Evolutionary conservation across 2,329 filamentous ascomycete genomes (phyloP).

Genomic region (Clonostachys solani): DNA sequence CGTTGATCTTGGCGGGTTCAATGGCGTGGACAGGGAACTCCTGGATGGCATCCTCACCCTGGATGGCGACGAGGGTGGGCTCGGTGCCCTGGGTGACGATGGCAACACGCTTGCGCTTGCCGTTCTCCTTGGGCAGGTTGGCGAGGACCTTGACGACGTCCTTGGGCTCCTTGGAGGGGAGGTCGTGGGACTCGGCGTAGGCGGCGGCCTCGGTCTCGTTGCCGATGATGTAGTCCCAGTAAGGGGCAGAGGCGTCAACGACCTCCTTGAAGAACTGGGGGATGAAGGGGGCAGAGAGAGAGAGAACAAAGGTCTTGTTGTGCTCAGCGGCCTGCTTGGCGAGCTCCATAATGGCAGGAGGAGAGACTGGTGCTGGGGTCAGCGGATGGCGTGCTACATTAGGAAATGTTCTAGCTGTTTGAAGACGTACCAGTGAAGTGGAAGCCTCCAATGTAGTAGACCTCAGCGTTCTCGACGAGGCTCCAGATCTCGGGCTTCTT

Average conservation of each 20-base stretch:
- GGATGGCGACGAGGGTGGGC: constrained; percentile 79
- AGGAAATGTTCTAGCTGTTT: neutral
- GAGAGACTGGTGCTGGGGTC: constrained; percentile 59
- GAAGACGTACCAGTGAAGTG: constrained; percentile 68
- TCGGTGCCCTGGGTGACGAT: constrained; percentile 95
- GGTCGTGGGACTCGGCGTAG: constrained; percentile 78
- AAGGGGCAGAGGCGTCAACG: constrained; percentile 78
- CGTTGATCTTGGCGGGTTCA: constrained; percentile 73
- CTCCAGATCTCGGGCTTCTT: constrained; percentile 90
- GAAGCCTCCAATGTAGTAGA: constrained; percentile 93
- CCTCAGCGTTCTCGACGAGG: constrained; percentile 80
- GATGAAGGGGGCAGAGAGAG: constrained; percentile 94
- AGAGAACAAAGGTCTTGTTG: constrained; percentile 90
- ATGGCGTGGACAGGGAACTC: constrained; percentile 81
- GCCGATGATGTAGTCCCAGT: constrained; percentile 94
- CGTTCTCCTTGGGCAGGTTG: constrained; percentile 88
- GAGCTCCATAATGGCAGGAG: constrained; percentile 83
- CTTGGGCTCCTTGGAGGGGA: constrained; percentile 72
- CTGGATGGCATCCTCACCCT: constrained; percentile 66
- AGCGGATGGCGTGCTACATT: neutral
- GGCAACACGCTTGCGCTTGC: constrained; percentile 74
- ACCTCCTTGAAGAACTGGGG: constrained; percentile 96
- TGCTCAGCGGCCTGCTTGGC: constrained; percentile 83
- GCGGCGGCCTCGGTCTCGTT: constrained; percentile 93
- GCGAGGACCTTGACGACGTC: constrained; percentile 84